Conservation (phyloP, 2,329 filamentous ascomycete genomes). For the Dendrostoma leiphaemia region DNA sequence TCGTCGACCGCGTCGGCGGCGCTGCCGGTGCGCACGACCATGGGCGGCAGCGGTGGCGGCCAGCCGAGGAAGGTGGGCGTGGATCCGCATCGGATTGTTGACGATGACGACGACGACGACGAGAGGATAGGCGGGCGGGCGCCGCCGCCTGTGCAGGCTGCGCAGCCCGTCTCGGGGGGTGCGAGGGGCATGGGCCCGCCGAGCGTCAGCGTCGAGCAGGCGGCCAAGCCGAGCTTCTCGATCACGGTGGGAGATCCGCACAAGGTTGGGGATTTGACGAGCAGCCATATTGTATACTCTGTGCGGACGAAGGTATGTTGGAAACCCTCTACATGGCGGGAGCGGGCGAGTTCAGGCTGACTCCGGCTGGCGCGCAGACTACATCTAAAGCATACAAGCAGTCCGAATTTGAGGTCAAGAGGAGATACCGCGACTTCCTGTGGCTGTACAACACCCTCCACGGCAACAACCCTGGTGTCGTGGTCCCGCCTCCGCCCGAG, state of each 20-base stretch:
- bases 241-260: conserved; percentile 95
- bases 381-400: conserved; percentile 94
- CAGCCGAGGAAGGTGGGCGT: conserved; percentile 40
- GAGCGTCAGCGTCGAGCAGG: conserved; percentile 88
- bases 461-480: conserved; percentile 89
- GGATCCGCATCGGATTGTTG: conserved; percentile 65
- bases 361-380: conserved; percentile 55
- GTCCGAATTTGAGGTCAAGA: conserved; percentile 87
- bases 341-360: not conserved
- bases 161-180: conserved; percentile 50
- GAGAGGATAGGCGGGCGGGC: conserved; percentile 52
- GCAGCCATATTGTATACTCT: conserved; percentile 96
- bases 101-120: conserved; percentile 59
- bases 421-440: conserved; percentile 92
- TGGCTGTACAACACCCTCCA: conserved; percentile 97
- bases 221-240: conserved; percentile 85
- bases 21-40: conserved; percentile 57
- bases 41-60: conserved; percentile 42
- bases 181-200: conserved; percentile 59
- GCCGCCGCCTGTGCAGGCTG: conserved; percentile 63
- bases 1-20: conserved; percentile 31
- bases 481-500: conserved; percentile 93
- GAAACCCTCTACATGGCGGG: not conserved
- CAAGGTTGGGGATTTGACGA: conserved; percentile 95
- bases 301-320: conserved; percentile 79